Base-by-base conservation (phyloP, 164 flowering plant genomes). In the Taxillus chinensis region DNA sequence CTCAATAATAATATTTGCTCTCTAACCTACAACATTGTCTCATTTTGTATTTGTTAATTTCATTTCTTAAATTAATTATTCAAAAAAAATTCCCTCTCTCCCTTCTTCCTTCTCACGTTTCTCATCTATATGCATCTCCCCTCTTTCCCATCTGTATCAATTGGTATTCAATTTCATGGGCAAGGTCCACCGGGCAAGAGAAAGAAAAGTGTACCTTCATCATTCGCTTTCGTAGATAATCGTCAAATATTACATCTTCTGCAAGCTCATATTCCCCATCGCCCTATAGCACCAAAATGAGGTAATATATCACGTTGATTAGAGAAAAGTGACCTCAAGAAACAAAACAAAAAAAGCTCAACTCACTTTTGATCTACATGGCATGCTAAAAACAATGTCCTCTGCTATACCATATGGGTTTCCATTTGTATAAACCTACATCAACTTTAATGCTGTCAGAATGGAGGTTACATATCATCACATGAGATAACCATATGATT, bases 351-450 rank as follows among this genome's bases (percentile, higher is more conserved):
- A 40, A 48, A 38, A 43, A 27, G 27, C 27, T 27, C 46, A 51
- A 68, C 77, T 71, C 64, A 89, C 99, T 56, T 87, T 79, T 70
- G 99, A 93, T 82, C 97, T 80, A 79, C 99, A 93, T 41, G 99
- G 99, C 99, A 93, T 89, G 72, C 99, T 93, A 81, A 93, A 93
- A 64, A 93, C 91, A 67, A 93, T 76, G 70, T 73, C 97, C 68
- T 90, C 95, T 52, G 90, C 93, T 60, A 90, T 87, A 13, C 99
- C 99, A 69, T 93, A 93, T 43, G 99, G 92, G 75, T 93, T 93
- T 52, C 96, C 99, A 71, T 60, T 79, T 2, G 96, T 89, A 71
- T 87, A 87, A 55, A 93, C 98, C 98, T 93, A 61, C 54, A 75
- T 67, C 39, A n/a, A 62, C 56, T 52, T 41, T 16, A 40, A 37